phyloP scores from a whole-genome alignment of 805 yeast genomes.

The Yarrowia keelungensis region DNA sequence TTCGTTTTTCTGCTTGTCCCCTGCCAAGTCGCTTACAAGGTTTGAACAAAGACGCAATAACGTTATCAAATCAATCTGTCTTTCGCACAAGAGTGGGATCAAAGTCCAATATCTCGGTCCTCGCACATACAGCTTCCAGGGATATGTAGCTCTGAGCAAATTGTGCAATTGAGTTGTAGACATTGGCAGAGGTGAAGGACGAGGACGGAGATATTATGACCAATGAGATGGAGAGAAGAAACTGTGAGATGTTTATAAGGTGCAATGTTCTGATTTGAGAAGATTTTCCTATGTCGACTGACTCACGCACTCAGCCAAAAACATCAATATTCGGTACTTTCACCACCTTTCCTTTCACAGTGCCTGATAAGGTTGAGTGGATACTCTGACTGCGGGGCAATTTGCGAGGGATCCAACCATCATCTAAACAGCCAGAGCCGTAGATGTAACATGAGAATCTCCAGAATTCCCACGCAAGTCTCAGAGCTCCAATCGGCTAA shows the following conservation, averaged over 20 bases:
- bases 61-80: slow-evolving; percentile 28
- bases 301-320: neutral
- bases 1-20: neutral
- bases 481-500: neutral
- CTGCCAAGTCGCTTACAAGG: slow-evolving; percentile 17
- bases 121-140: neutral
- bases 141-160: slow-evolving; percentile 8
- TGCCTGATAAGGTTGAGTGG: neutral
- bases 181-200: too few relatives aligned
- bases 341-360: too few relatives aligned
- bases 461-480: neutral
- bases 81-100: neutral
- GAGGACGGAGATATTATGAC: too few relatives aligned
- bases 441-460: neutral
- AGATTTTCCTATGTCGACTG: too few relatives aligned
- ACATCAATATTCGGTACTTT: neutral
- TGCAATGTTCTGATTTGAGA: too few relatives aligned
- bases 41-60: slow-evolving; percentile 8
- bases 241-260: too few relatives aligned
- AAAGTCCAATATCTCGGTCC: neutral
- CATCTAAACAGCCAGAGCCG: neutral
- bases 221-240: too few relatives aligned
- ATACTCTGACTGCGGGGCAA: neutral
- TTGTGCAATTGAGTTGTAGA: neutral
- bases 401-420: neutral